Evolutionary conservation across 2,329 filamentous ascomycete genomes (phyloP), one percentile per base, ranked within the genome.

Genomic region (Zymoseptoria brevis): DNA sequence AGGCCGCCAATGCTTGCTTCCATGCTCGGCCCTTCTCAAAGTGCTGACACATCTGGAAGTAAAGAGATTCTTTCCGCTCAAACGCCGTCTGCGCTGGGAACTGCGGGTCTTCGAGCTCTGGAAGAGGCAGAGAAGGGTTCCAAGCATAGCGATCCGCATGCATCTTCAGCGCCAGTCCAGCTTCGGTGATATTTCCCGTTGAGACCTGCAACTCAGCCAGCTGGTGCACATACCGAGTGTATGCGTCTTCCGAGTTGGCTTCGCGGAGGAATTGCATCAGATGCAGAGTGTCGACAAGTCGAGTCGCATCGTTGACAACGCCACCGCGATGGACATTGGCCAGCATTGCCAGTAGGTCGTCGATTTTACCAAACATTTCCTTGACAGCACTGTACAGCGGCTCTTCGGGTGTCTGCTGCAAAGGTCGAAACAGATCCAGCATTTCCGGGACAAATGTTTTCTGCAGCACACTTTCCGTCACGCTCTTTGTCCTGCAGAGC

Each of bases 201-300:
- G 87, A 83, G 8, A 83, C 81, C 72, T 97, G 93, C 11, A 94
- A 79, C 48, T 85, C 79, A 2, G 91, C 89, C 19, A 97, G 81
- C 73, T 96, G 91, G 71, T 97, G 93, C 13, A 97, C 92, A 69
- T 97, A 96, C 64, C 91, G 87, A 64, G 96, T 88, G 73, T 96
- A 97, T 59, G 96, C 96, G 69, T 96, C 92, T 72, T 96, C 91
- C 70, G 96, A 96, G 66, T 95, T 89, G 87, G 96, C 96, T 71
- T 96, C 91, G 65, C 91, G 88, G 67, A 97, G 81, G 75, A 96
- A 97, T 67, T 96, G 90, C 92, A 97, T 96, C 24, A 97, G 79
- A 58, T 90, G 85, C 55, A 97, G 77, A 0, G 90, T 90, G 73
- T 96, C 91, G 74, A 96, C 89, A 64, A 96, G 88, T 61, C 89